Evolutionary conservation across 768 basidiomycete species (phyloP), one percentile per base, ranked within the genome.

Genomic region (Hebeloma cylindrosporum): DNA sequence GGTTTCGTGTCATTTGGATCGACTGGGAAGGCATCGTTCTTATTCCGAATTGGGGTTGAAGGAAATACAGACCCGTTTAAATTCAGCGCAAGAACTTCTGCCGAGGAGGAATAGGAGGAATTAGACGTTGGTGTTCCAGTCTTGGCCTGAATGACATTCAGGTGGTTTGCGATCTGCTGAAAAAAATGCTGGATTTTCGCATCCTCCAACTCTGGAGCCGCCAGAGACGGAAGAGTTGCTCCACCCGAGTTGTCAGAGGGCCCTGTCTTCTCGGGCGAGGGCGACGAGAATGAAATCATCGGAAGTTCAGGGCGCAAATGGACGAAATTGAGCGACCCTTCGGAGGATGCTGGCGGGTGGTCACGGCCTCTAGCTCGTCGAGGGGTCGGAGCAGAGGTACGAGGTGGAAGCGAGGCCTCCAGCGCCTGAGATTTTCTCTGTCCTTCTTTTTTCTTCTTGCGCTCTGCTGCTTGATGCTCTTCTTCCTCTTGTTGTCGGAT

Each of bases 131-230:
- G 53, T 53, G 45, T 56, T 51, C 50, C 43, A 31, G 59, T 72
- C 38, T 77, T 75, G 28, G 74, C 70, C 57, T 87, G 82, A 69
- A 92, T 80, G 32, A 77, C 75, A 55, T 84, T 82, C 44, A 93
- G 77, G 60, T 89, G 88, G 35, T 85, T 79, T 6, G 83, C 86
- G 34, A 93, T 83, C 62, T 94, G 88, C 43, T 86, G 75, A 65
- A 93, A 89, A 69, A 94, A 94, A 34, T 79, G 67, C 53, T 92
- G 88, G 56, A 95, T 80, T 33, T 78, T 82, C 40, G 79, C 79
- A 56, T 93, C 85, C 53, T 85, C 75, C 21, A 86, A 68, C 44
- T 85, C 77, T 0, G 90, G 87, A n/a, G 82, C 72, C 20, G 77
- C 73, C 23, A 88, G 60, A 6, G 65, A 68, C 5, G 75, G 71